Evolutionary conservation across 352 stramenopile species (phyloP), one percentile per base, ranked within the genome.

Genomic region (Pythium graminicola): DNA sequence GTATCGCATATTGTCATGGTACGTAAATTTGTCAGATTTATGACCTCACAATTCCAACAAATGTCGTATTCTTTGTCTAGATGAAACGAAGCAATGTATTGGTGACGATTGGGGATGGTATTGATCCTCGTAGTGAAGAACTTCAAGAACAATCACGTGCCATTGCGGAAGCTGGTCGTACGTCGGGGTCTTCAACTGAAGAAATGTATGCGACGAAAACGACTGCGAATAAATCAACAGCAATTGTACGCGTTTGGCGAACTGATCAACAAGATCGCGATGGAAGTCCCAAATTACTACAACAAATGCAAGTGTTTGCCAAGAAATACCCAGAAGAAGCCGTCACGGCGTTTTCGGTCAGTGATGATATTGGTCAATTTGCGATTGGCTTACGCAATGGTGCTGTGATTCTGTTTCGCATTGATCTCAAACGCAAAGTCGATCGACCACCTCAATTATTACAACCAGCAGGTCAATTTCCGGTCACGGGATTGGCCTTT

Each of bases 1-100:
- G 83, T 92, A 28, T 93, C 83, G 32, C 83, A 93, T 51, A 72
- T 93, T 57, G 77, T 93, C 50, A 93, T 93, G 83, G 82, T 93
- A 43, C 54, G 67, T 62, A 3, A 6, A 17, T 32, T 26, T 26
- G 20, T 48, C 3, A 35, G 10, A 35, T 39, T 7, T n/a, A 6
- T 40, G 1, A 24, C 23, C 33, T 45, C 14, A 35, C 32, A 5
- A 24, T 28, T 9, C 6, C 19, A n/a, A n/a, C n/a, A n/a, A n/a
- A n/a, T n/a, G n/a, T n/a, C n/a, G n/a, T n/a, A n/a, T n/a, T 11
- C 8, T 38, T 14, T 19, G 8, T 33, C 6, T 64, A 93, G 80
- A 91, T 93, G 76, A 87, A 93, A 44, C 83, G 82, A 57, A 91
- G 81, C 55, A 94, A 94, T 53, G 77, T 94, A 31, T 46, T 94